A percentile compares a stretch with the other conserved stretches of the same genome.
These are phyloP conservation scores for Oryza punctata DNA, from an alignment of 176 grass and related monocot species.

Conservation along the genomic window DNA sequence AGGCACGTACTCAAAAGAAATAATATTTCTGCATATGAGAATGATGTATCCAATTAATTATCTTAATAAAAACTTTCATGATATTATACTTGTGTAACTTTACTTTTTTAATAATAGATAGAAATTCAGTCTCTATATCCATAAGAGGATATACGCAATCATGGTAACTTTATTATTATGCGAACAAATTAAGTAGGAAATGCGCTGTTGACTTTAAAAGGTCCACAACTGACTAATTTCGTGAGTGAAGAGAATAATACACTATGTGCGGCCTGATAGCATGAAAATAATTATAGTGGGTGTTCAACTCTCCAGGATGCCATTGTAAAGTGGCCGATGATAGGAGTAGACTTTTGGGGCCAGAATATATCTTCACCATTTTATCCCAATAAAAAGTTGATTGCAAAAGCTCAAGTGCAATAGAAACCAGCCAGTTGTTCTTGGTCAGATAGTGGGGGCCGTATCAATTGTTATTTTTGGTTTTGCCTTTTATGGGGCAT, in stretches of 20 bases:
- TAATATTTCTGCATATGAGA: no score
- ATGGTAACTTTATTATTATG: no score
- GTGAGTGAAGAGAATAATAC: no score
- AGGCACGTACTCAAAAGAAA: no score
- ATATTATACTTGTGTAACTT: no score
- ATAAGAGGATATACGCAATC: no score
- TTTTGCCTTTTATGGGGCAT: not conserved
- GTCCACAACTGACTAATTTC: not conserved
- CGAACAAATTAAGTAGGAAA: no score
- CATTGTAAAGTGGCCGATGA: conserved; percentile 2
- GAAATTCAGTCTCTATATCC: no score
- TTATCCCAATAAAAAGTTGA: conserved; percentile 12
- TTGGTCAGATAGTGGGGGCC: not conserved
- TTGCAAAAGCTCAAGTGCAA: conserved; percentile 16
- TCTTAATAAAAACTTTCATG: no score
- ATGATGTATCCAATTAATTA: no score
- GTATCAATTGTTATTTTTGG: conserved; percentile 3
- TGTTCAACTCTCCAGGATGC: not conserved
- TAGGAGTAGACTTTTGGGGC: conserved; percentile 9
- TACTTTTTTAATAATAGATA: no score
- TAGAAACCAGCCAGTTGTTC: conserved; percentile 29
- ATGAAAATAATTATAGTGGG: not conserved
- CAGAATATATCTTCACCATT: not conserved
- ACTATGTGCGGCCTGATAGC: not conserved
- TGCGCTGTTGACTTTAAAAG: not conserved